A percentile compares a stretch with the other conserved stretches of the same genome.
phyloP scores from a whole-genome alignment of 2,329 filamentous ascomycete species.

The Cercospora zeae-maydis region DNA sequence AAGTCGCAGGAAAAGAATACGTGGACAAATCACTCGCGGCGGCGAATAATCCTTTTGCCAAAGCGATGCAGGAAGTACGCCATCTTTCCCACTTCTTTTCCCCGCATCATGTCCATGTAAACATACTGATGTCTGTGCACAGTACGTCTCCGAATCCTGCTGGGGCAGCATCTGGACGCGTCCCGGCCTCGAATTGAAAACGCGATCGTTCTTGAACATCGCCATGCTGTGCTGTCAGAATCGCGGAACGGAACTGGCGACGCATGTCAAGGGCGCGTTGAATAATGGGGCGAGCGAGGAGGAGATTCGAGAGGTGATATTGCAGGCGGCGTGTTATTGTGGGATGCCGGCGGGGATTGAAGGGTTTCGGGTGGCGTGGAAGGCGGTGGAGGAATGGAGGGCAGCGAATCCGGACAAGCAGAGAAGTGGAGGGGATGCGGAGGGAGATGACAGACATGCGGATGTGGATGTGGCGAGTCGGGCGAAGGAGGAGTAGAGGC shows the following conservation, averaged over 20 bases:
- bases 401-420: conserved; percentile 10
- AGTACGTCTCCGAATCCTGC: conserved; percentile 57
- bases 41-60: conserved; percentile 56
- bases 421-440: conserved; percentile 5
- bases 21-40: conserved; percentile 57
- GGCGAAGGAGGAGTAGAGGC: background rate
- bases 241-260: conserved; percentile 55
- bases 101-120: too few relatives aligned
- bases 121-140: background rate
- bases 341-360: conserved; percentile 55
- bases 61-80: conserved; percentile 57
- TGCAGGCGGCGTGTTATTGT: conserved; percentile 52
- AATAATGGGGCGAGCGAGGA: conserved; percentile 61
- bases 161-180: conserved; percentile 64
- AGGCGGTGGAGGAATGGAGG: conserved; percentile 51
- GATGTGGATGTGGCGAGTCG: conserved; percentile 12
- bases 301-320: conserved; percentile 59
- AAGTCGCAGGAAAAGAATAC: conserved; percentile 60
- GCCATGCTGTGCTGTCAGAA: conserved; percentile 63
- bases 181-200: conserved; percentile 59
- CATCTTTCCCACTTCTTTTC: background rate
- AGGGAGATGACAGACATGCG: conserved; percentile 6
- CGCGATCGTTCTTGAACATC: conserved; percentile 61
- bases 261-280: conserved; percentile 60
- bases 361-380: conserved; percentile 52